phyloP scores from a whole-genome alignment of 1,284 basidiomycete genomes.

The Cystobasidium slooffiae region DNA sequence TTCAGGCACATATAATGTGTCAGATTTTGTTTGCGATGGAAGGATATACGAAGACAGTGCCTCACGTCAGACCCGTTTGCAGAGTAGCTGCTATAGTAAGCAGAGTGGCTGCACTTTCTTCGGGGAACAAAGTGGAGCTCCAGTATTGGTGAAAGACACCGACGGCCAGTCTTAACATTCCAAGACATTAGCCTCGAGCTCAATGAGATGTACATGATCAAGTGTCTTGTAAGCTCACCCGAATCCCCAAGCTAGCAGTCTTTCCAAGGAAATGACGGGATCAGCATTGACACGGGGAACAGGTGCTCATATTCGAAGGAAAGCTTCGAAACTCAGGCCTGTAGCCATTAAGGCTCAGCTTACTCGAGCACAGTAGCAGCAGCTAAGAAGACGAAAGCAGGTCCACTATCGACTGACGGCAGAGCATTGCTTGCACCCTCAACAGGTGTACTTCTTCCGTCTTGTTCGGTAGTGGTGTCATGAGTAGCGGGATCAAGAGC shows the following conservation, averaged over 20 bases:
- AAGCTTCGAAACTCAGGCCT: too few relatives aligned
- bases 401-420: slow-evolving; percentile 8
- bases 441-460: background rate
- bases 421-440: background rate
- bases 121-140: slow-evolving; percentile 14
- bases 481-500: background rate
- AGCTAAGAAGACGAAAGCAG: slow-evolving; percentile 3
- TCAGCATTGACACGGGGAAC: background rate
- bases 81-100: slow-evolving; percentile 5
- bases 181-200: background rate
- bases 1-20: background rate
- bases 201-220: background rate
- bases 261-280: background rate
- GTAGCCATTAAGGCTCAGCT: too few relatives aligned
- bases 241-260: slow-evolving; percentile 17
- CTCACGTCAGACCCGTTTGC: slow-evolving; percentile 51
- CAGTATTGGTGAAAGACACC: slow-evolving; percentile 28
- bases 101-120: slow-evolving; percentile 5
- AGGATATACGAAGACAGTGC: background rate
- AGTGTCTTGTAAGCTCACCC: background rate
- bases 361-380: slow-evolving; percentile 44
- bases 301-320: too few relatives aligned
- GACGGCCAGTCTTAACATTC: background rate
- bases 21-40: background rate
- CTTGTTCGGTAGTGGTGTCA: background rate